Conservation (phyloP, 192 early-diverging fungal genomes). For the Mortierella claussenii region DNA sequence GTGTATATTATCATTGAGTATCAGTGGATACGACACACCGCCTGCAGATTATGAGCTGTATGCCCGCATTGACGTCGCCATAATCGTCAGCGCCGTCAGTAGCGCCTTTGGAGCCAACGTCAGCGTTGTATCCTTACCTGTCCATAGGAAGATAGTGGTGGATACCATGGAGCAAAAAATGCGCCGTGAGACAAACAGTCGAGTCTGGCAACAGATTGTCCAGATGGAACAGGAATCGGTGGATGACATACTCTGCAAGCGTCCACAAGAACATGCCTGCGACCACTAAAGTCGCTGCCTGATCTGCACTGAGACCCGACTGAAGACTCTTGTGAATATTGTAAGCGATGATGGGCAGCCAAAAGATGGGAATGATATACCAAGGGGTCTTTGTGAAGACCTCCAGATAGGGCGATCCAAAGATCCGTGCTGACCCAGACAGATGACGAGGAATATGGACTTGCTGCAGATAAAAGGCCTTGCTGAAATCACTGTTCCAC, state of each 20-base stretch:
- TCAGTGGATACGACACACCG: too few relatives aligned
- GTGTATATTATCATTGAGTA: too few relatives aligned
- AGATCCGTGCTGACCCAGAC: constrained; percentile 82
- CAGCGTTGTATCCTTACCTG: constrained; percentile 69
- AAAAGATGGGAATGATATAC: constrained; percentile 89
- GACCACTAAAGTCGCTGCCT: constrained; percentile 61
- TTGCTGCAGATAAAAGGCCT: constrained; percentile 89
- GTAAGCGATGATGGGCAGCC: constrained; percentile 80
- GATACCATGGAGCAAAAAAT: constrained; percentile 94
- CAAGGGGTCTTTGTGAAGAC: constrained; percentile 91
- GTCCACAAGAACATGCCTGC: constrained; percentile 86
- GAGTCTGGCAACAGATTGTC: constrained; percentile 90
- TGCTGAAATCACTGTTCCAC: constrained; percentile 73
- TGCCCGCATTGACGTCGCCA: too few relatives aligned
- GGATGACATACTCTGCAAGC: constrained; percentile 89
- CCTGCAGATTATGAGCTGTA: too few relatives aligned
- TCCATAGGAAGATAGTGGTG: constrained; percentile 99
- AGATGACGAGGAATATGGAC: constrained; percentile 91
- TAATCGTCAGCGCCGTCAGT: too few relatives aligned
- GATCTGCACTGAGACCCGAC: constrained; percentile 44
- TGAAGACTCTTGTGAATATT: constrained; percentile 54
- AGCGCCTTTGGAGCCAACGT: too few relatives aligned
- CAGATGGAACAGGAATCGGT: constrained; percentile 95
- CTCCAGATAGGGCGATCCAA: constrained; percentile 83
- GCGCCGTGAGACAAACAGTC: constrained; percentile 74